These are phyloP conservation scores for Capsicum baccatum DNA, from an alignment of 257 asterid species.

Conservation along the genomic window DNA sequence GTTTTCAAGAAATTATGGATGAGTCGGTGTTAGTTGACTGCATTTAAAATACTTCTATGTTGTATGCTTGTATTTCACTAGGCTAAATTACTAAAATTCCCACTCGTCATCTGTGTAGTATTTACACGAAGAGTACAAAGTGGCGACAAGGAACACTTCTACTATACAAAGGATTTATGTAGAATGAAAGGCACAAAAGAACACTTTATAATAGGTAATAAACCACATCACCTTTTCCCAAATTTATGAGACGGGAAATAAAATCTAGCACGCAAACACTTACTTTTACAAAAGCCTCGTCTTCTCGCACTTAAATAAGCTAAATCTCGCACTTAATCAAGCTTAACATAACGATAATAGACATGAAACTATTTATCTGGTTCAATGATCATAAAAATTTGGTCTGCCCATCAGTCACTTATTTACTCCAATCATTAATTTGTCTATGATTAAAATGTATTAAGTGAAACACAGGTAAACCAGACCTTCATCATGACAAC, in stretches of 20 bases:
- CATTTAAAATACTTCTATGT: background rate
- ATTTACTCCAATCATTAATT: too few relatives aligned
- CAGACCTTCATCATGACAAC: too few relatives aligned
- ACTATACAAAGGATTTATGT: background rate
- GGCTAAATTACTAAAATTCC: background rate
- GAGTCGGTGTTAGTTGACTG: conserved; percentile 8
- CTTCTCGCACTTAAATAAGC: conserved; percentile 17
- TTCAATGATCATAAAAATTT: too few relatives aligned
- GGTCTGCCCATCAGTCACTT: too few relatives aligned
- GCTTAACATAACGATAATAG: background rate
- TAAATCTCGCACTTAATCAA: background rate
- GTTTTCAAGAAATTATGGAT: conserved; percentile 4
- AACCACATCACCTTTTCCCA: background rate
- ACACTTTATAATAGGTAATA: background rate
- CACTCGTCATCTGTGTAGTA: background rate
- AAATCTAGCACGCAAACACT: background rate
- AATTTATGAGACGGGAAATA: background rate
- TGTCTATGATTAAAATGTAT: too few relatives aligned
- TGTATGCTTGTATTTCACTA: background rate
- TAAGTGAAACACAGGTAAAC: too few relatives aligned
- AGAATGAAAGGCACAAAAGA: background rate
- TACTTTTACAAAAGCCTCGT: background rate
- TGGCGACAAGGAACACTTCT: background rate
- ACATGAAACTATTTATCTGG: background rate
- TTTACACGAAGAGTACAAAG: background rate